Conservation (phyloP, 805 yeast species). For the Saccharomycopsis lassenensis region DNA sequence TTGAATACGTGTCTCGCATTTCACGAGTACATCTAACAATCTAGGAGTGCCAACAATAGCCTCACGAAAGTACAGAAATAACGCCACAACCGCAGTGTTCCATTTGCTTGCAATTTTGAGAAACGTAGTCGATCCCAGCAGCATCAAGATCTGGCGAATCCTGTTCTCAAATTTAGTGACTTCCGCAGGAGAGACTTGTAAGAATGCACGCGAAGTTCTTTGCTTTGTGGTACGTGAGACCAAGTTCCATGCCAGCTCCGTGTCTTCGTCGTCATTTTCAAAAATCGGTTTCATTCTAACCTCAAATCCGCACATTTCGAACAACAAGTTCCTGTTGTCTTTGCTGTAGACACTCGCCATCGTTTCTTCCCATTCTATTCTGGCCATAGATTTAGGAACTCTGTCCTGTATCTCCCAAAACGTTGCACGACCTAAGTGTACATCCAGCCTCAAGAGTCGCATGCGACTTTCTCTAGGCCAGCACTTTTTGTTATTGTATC, state of each 20-base stretch:
- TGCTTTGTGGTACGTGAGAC: conserved; percentile 62
- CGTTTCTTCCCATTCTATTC: conserved; percentile 65
- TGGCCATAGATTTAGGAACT: conserved; percentile 63
- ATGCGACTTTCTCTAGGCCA: conserved; percentile 94
- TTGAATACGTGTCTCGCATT: conserved; percentile 87
- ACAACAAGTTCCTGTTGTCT: conserved; percentile 81
- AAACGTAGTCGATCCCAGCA: conserved; percentile 92
- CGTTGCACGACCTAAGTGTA: conserved; percentile 81
- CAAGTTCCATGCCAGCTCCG: conserved; percentile 92
- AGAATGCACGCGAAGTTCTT: conserved; percentile 77
- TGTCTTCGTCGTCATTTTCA: conserved; percentile 41
- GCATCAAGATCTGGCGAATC: conserved; percentile 83
- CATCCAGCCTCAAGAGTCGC: conserved; percentile 86
- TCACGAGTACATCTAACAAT: conserved; percentile 71
- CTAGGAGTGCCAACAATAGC: conserved; percentile 79
- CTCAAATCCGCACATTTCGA: conserved; percentile 93
- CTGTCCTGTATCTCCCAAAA: conserved; percentile 84
- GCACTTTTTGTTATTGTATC: conserved; percentile 79
- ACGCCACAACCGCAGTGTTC: conserved; percentile 83
- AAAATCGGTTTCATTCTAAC: conserved; percentile 73
- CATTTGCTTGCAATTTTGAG: conserved; percentile 90
- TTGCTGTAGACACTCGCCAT: conserved; percentile 81
- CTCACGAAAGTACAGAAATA: conserved; percentile 86
- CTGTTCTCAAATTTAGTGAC: conserved; percentile 73
- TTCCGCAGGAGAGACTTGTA: conserved; percentile 74